Evolutionary conservation across 495 filamentous ascomycete genomes (phyloP).

Genomic region (Penicillium manginii): DNA sequence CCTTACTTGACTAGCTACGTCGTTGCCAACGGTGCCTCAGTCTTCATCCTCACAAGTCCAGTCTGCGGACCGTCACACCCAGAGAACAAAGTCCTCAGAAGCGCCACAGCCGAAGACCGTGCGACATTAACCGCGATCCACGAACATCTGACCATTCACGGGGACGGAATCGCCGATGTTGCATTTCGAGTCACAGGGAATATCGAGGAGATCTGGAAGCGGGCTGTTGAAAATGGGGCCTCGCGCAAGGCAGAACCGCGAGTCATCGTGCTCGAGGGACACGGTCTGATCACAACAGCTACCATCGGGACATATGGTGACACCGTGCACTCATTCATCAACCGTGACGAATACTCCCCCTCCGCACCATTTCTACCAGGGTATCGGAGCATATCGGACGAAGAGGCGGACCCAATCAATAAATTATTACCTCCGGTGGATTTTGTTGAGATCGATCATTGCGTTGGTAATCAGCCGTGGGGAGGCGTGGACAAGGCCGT

Average conservation of each 20-base stretch:
- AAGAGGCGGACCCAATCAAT: slow-evolving; percentile 45
- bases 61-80: slow-evolving; percentile 53
- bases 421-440: slow-evolving; percentile 53
- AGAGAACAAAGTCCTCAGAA: slow-evolving; percentile 19
- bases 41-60: slow-evolving; percentile 77
- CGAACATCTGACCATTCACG: slow-evolving; percentile 69
- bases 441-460: slow-evolving; percentile 77
- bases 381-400: slow-evolving; percentile 49
- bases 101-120: slow-evolving; percentile 40
- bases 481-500: slow-evolving; percentile 71
- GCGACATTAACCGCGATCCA: slow-evolving; percentile 64
- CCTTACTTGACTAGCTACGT: slow-evolving; percentile 72
- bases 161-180: slow-evolving; percentile 83
- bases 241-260: slow-evolving; percentile 57
- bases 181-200: slow-evolving; percentile 75
- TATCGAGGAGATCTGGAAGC: slow-evolving; percentile 65
- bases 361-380: slow-evolving; percentile 68
- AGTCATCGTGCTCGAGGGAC: slow-evolving; percentile 38
- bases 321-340: slow-evolving; percentile 79
- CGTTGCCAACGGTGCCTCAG: slow-evolving; percentile 66
- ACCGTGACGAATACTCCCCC: slow-evolving; percentile 62
- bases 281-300: slow-evolving; percentile 62
- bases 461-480: slow-evolving; percentile 87
- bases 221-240: slow-evolving; percentile 67
- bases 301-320: slow-evolving; percentile 80